Percentiles rank a stretch among this genome's conserved stretches.
These are phyloP conservation scores for Rutstroemia sp. DNA, from an alignment of 2,329 filamentous ascomycete genomes.

Conservation along the genomic window DNA sequence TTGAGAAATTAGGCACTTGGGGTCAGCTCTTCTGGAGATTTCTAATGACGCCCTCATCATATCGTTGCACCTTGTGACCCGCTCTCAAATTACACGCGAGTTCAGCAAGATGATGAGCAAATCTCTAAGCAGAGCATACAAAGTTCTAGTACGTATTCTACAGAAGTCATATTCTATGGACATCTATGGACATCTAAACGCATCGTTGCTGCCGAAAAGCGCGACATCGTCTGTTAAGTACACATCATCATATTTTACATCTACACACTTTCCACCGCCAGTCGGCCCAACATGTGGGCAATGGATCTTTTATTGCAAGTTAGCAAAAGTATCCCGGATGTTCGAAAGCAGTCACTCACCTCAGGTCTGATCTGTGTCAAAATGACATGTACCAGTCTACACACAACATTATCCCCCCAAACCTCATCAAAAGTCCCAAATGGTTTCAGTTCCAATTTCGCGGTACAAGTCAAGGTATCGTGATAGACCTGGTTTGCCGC, in stretches of 20 bases:
- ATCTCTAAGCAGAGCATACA: too few relatives aligned
- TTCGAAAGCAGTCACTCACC: neutral
- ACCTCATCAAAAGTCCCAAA: conserved; percentile 36
- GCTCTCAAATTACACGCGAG: too few relatives aligned
- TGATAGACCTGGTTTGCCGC: neutral
- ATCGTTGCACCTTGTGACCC: too few relatives aligned
- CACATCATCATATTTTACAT: neutral
- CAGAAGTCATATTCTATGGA: neutral
- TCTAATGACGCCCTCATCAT: too few relatives aligned
- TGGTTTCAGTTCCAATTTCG: conserved; percentile 13
- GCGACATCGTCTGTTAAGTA: neutral
- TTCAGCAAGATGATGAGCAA: too few relatives aligned
- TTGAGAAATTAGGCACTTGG: too few relatives aligned
- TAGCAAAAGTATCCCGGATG: neutral
- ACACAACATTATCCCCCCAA: conserved; percentile 38
- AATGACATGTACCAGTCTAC: conserved; percentile 35
- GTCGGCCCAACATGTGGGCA: neutral
- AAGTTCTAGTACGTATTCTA: neutral
- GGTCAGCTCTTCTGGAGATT: too few relatives aligned
- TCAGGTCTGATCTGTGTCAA: conserved; percentile 18
- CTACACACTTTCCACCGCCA: neutral
- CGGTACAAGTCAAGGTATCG: neutral
- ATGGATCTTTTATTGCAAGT: neutral
- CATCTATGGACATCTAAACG: neutral
- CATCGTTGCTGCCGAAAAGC: neutral